Percentiles rank a stretch among this genome's conserved stretches.
phyloP scores from a whole-genome alignment of 805 yeast species.

The Maudiozyma saulgeensis region DNA sequence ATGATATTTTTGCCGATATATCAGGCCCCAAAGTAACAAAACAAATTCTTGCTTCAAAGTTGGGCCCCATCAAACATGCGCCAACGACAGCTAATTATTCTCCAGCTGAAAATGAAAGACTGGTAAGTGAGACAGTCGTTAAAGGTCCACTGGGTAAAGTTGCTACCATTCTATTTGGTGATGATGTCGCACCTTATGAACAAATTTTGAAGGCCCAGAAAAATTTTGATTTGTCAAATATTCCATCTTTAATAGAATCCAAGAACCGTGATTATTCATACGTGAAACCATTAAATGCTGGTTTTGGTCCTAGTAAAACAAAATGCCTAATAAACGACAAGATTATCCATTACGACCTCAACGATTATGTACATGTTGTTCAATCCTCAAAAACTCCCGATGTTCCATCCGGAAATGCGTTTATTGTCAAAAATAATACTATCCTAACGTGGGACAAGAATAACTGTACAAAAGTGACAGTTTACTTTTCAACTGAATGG shows the following conservation, averaged over 20 bases:
- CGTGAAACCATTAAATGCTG: slow-evolving; percentile 52
- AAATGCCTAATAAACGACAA: slow-evolving; percentile 54
- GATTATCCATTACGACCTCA: slow-evolving; percentile 42
- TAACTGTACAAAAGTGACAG: slow-evolving; percentile 43
- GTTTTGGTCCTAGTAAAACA: slow-evolving; percentile 74
- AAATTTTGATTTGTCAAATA: slow-evolving; percentile 48
- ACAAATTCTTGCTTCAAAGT: background rate
- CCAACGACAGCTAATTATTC: slow-evolving; percentile 40
- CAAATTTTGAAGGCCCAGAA: slow-evolving; percentile 47
- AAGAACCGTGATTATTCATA: slow-evolving; percentile 45
- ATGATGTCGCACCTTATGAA: slow-evolving; percentile 39
- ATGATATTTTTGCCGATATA: slow-evolving; percentile 10
- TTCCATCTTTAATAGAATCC: slow-evolving; percentile 32
- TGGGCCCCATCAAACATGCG: slow-evolving; percentile 38
- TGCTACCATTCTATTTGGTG: slow-evolving; percentile 52
- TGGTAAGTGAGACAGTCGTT: slow-evolving; percentile 45
- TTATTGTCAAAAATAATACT: slow-evolving; percentile 49
- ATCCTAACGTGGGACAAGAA: slow-evolving; percentile 55
- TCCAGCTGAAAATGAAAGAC: slow-evolving; percentile 41
- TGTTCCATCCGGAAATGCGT: slow-evolving; percentile 71
- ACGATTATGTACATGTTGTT: slow-evolving; percentile 38
- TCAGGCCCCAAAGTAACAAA: background rate
- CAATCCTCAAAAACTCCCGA: slow-evolving; percentile 66
- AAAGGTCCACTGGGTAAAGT: slow-evolving; percentile 64
- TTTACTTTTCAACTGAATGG: slow-evolving; percentile 58